A percentile compares a stretch with the other conserved stretches of the same genome.
phyloP scores from a whole-genome alignment of 805 yeast genomes.

The Ogataea pignaliae region DNA sequence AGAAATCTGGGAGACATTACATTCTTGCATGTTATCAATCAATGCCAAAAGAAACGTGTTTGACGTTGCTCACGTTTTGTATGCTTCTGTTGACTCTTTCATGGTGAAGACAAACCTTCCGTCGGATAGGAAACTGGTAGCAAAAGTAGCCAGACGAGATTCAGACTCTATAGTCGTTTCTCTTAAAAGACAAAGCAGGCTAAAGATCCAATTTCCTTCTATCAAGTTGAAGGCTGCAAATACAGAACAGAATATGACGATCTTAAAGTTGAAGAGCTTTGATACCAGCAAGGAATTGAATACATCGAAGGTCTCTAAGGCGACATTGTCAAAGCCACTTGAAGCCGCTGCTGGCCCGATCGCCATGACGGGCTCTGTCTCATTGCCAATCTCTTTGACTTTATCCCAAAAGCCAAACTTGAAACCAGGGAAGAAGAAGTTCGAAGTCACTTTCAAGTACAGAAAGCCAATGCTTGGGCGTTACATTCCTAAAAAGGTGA shows the following conservation, averaged over 20 bases:
- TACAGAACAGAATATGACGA: slow-evolving; percentile 1
- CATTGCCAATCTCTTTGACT: background rate
- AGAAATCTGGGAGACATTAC: slow-evolving; percentile 67
- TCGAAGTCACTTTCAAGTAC: slow-evolving; percentile 16
- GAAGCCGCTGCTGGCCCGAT: background rate
- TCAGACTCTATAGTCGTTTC: slow-evolving; percentile 41
- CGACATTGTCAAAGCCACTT: background rate
- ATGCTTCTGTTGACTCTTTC: slow-evolving; percentile 54
- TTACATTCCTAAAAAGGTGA: slow-evolving; percentile 12
- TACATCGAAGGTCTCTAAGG: background rate
- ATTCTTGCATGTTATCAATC: slow-evolving; percentile 55
- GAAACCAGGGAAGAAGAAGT: slow-evolving; percentile 4
- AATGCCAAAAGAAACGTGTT: slow-evolving; percentile 59
- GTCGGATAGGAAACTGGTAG: slow-evolving; percentile 59
- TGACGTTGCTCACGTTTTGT: slow-evolving; percentile 62
- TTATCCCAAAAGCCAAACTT: background rate
- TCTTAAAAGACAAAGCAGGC: slow-evolving; percentile 56
- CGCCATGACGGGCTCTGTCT: background rate
- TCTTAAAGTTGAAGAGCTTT: slow-evolving; percentile 13
- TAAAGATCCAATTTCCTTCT: slow-evolving; percentile 45
- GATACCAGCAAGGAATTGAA: slow-evolving; percentile 8
- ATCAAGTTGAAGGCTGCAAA: slow-evolving; percentile 19
- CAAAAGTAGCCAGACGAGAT: slow-evolving; percentile 35
- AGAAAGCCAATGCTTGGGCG: background rate
- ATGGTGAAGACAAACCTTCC: slow-evolving; percentile 66